Base-by-base conservation (phyloP, 2,329 filamentous ascomycete species). In the Penicillium digitatum region DNA sequence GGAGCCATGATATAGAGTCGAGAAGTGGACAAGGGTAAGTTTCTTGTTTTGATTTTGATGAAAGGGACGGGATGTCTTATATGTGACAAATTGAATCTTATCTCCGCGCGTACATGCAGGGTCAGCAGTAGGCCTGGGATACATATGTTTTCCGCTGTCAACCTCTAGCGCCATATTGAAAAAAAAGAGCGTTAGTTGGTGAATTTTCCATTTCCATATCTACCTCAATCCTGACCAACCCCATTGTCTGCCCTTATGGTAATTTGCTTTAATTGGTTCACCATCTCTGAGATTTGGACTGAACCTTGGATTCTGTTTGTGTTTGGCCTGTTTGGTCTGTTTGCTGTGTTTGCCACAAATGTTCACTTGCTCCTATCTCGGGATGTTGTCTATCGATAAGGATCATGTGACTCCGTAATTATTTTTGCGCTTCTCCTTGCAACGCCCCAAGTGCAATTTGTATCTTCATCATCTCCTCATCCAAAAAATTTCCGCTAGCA, bases 381-480 rank as follows among this genome's bases (percentile, higher is more conserved):
- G 38, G 32, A 20, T 26, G 35, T 49, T 42, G n/a, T 32, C 50
- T 62, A 54, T 63, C 61, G 62, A 64, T 64, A 64, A 63, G 47
- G 4, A 22, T 56, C 62, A 64, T 48, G 61, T 64, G 62, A 64
- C 46, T 16, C 6, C 6, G 18, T 52, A 53, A 59, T 63, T 63
- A 62, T 60, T 62, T 66, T 65, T 62, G 52, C 52, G 48, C 52
- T 56, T 24, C 58, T 58, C 54, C 47, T 34, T 56, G 52, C 57
- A 49, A 51, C 54, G 55, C 55, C 55, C 49, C 24, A 32, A 52
- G 56, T 50, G 39, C 54, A 54, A 43, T 55, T 32, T 31, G 12
- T 31, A 40, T 4, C 42, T 34, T 59, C 37, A 50, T 56, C n/a
- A 45, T 59, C 49, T 26, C 31, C 48, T 47, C 32, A 48, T 54